Base-by-base conservation (phyloP, 495 filamentous ascomycete species). In the Penicillium coffeae region DNA sequence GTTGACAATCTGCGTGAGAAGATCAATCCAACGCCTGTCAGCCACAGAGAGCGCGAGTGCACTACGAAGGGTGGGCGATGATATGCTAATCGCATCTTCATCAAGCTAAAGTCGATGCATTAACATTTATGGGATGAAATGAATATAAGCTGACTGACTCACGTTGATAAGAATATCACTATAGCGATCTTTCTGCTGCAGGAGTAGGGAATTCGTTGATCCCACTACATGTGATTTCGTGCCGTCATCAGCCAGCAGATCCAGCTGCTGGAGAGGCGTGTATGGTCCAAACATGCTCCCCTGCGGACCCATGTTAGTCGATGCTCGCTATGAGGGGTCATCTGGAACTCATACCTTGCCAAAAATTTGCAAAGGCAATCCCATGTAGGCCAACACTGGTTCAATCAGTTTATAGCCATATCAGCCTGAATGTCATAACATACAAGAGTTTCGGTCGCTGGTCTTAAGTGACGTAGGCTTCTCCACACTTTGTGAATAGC, bases 141-240 rank as follows among this genome's bases (percentile, higher is more conserved):
- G n/a, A n/a, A n/a, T n/a, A n/a, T n/a, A n/a, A n/a, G n/a, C n/a
- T n/a, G 30, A 21, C 10, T 7, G 5, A 2, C 77, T 62, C 56
- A 84, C 82, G 66, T 98, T 97, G 57, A 98, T 90, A 47, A 98
- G 74, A 35, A 97, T 90, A 56, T 98, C 93, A 66, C 90, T 94
- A 67, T 98, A 97, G n/a, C 90, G 82, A 59, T 98, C 93, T 65
- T 83, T 92, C 58, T 97, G 93, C 54, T 96, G 90, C 38, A 98
- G 68, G 21, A 98, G 76, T 36, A 98, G 73, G 13, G 90, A 94
- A 62, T 98, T 98, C 20, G 93, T 98, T 35, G 91, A 96, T 47
- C 93, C 93, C 48, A 97, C 93, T 33, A 98, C 86, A 62, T 97
- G 97, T 8, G 90, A 95, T 70, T 94, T 97, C 13, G 94, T 98